A percentile compares a stretch with the other conserved stretches of the same genome.
Conservation (phyloP, 2,329 filamentous ascomycete genomes). For the Septoria linicola region DNA sequence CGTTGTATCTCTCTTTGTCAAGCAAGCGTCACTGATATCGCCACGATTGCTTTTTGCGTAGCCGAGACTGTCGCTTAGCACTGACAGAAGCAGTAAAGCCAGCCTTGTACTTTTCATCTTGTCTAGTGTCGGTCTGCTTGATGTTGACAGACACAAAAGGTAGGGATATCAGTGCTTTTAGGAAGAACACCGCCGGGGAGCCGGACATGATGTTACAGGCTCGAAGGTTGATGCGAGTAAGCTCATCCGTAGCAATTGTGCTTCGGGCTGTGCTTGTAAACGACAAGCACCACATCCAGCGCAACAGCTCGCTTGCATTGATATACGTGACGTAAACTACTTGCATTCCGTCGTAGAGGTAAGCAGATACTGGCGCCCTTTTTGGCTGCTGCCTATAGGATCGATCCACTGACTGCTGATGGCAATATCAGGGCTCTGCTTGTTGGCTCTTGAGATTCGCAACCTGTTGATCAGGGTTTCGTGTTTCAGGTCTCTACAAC, state of each 20-base stretch:
- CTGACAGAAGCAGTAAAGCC: conserved; percentile 11
- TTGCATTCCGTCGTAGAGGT: too few species aligned
- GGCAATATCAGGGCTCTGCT: too few species aligned
- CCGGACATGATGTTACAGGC: conserved; percentile 2
- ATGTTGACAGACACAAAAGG: conserved; percentile 17
- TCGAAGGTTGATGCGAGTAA: background rate
- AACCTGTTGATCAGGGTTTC: too few species aligned
- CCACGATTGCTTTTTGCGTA: conserved; percentile 11
- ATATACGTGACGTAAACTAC: too few species aligned
- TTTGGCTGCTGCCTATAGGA: too few species aligned
- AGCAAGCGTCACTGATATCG: conserved; percentile 4
- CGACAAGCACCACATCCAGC: background rate
- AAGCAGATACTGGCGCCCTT: background rate
- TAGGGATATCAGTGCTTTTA: conserved; percentile 15
- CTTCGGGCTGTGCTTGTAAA: background rate
- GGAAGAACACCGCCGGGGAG: conserved; percentile 16
- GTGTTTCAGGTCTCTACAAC: too few species aligned
- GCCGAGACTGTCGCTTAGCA: conserved; percentile 8
- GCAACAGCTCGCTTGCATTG: too few species aligned
- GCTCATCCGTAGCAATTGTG: background rate
- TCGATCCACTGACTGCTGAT: too few species aligned
- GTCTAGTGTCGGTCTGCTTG: background rate
- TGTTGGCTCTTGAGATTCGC: too few species aligned
- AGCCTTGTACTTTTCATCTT: conserved; percentile 3
- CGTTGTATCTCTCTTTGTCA: conserved; percentile 12